Evolutionary conservation across 805 yeast species (phyloP).

Genomic region (Tetrapisispora fleetii): DNA sequence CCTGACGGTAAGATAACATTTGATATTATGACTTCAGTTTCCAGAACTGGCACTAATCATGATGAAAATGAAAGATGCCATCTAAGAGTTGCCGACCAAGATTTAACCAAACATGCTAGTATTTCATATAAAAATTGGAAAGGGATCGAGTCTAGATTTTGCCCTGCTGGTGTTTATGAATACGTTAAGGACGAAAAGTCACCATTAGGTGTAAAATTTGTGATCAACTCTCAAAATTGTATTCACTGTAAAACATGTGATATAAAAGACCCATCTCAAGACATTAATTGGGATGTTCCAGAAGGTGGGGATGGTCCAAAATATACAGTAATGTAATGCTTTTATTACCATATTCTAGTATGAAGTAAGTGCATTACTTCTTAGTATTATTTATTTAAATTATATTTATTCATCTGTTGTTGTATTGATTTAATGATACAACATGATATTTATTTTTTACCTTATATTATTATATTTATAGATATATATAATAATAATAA

Average conservation of each 20-base stretch:
- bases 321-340: slow-evolving; percentile 37
- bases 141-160: slow-evolving; percentile 86
- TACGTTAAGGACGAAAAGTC: slow-evolving; percentile 56
- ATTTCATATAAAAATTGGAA: slow-evolving; percentile 62
- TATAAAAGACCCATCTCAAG: slow-evolving; percentile 91
- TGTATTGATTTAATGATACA: neutral
- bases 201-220: slow-evolving; percentile 65
- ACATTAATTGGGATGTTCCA: slow-evolving; percentile 93
- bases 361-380: no score
- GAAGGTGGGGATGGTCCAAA: slow-evolving; percentile 99
- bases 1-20: slow-evolving; percentile 92
- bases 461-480: neutral
- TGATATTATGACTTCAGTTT: slow-evolving; percentile 88
- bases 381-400: neutral
- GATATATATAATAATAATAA: neutral
- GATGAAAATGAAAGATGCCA: slow-evolving; percentile 92
- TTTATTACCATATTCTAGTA: no score
- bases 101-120: slow-evolving; percentile 55
- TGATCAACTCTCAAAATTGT: slow-evolving; percentile 93
- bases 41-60: slow-evolving; percentile 93
- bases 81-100: slow-evolving; percentile 58
- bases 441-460: neutral
- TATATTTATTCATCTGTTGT: slow-evolving; percentile 5
- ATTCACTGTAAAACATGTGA: slow-evolving; percentile 98
- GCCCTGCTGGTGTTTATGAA: slow-evolving; percentile 98